Evolutionary conservation across 805 yeast genomes (phyloP).

Genomic region (Candida golubevii): DNA sequence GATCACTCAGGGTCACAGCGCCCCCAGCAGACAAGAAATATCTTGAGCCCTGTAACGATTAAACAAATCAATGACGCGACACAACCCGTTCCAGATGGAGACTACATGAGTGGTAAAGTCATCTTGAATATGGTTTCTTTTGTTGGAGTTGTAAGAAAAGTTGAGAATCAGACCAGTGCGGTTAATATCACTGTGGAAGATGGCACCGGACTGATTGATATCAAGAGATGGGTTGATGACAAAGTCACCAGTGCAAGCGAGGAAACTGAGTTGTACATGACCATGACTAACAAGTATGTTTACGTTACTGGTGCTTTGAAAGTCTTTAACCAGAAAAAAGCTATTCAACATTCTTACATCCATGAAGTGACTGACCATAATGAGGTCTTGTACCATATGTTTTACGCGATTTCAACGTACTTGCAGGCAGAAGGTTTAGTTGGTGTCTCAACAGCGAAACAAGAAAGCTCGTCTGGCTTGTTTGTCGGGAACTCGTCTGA

Average conservation of each 20-base stretch:
- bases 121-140: conserved; percentile 60
- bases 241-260: conserved; percentile 26
- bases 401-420: conserved; percentile 58
- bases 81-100: conserved; percentile 64
- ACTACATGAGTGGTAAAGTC: conserved; percentile 54
- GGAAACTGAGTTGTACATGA: conserved; percentile 30
- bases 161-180: conserved; percentile 54
- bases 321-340: conserved; percentile 61
- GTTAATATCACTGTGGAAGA: conserved; percentile 64
- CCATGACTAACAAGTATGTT: conserved; percentile 53
- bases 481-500: conserved; percentile 24
- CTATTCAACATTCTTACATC: conserved; percentile 59
- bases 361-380: conserved; percentile 58
- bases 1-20: conserved; percentile 13
- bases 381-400: conserved; percentile 62
- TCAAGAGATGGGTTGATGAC: conserved; percentile 55
- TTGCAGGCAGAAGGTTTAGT: conserved; percentile 50
- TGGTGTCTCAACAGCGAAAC: conserved; percentile 11
- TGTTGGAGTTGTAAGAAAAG: conserved; percentile 67
- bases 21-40: conserved; percentile 14
- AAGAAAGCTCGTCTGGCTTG: conserved; percentile 21
- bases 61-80: conserved; percentile 63
- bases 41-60: conserved; percentile 62
- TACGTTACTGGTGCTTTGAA: conserved; percentile 45
- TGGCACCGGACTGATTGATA: conserved; percentile 61